Evolutionary conservation across 345 rosid species (phyloP), one percentile per base, ranked within the genome.

Genomic region (Carallia pectinifolia): DNA sequence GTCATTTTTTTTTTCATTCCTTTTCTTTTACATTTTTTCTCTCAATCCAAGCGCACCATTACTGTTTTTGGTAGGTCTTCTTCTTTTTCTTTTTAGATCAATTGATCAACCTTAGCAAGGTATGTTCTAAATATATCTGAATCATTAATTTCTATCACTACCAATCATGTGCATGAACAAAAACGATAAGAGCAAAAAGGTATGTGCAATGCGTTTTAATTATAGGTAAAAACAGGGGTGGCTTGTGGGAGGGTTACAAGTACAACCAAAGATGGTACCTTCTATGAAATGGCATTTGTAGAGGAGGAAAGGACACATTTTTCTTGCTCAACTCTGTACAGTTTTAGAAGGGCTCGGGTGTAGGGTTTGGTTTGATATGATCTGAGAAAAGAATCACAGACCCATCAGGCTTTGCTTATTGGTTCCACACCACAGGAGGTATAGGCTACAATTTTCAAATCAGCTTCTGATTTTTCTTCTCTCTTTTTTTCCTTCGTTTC

Each of bases 181-280:
- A 10, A 40, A 40, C 2, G 4, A 40, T 9, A 40, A 23, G 15
- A 40, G 12, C 0, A 10, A 10, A 2, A 44, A 44, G 2, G 48
- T 44, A 12, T 44, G 48, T 2, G 48, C 48, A 44, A 44, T 8
- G 44, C 7, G 48, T 44, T 44, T 2, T 44, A 44, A 44, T 44
- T 44, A 44, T 44, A 40, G 7, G 29, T 0, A 1, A 7, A 3
- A 7, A 27, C 19, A 7, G 4, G 7, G 30, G 9, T n/a, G 31
- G 59, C 59, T 55, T 23, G 48, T 55, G 30, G 44, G n/a, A n/a
- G 5, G 16, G n/a, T 10, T 44, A 23, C 23, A 23, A 23, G 23
- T 23, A 47, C 36, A 44, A 62, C 39, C 50, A 66, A 31, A 66
- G 69, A 66, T 53, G 10, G 34, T 5, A 66, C 50, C 53, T 66